A percentile compares a stretch with the other conserved stretches of the same genome.
phyloP scores from a whole-genome alignment of 768 basidiomycete species.

The Amanita brunnescens region DNA sequence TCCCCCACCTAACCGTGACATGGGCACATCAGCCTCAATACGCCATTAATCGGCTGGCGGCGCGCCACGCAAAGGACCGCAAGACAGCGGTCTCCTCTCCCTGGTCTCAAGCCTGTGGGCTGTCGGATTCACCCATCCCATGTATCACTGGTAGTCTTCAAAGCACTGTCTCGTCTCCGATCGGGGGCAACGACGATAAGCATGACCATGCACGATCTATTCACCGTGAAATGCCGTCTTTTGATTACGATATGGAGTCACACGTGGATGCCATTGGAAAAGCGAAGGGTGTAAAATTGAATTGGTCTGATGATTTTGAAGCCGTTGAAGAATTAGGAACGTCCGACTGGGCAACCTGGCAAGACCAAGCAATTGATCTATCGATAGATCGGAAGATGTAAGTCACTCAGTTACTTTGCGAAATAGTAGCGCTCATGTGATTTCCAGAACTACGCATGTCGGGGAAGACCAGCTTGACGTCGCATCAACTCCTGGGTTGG shows the following conservation, averaged over 20 bases:
- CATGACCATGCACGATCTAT: not conserved
- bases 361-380: not conserved
- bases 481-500: conserved; percentile 33
- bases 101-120: not conserved
- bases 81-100: not conserved
- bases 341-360: conserved; percentile 2
- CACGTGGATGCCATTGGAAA: not conserved
- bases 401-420: not conserved
- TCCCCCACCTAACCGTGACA: conserved; percentile 66
- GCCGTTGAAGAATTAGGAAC: not conserved
- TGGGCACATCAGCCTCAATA: conserved; percentile 60
- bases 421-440: not conserved
- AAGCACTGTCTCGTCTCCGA: conserved; percentile 9
- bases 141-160: conserved; percentile 1
- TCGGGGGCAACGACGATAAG: not conserved
- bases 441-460: conserved; percentile 16
- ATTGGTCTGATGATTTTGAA: conserved; percentile 6
- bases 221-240: not conserved
- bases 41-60: not conserved
- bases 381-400: not conserved
- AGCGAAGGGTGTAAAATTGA: not conserved
- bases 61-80: not conserved
- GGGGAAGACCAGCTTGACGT: not conserved
- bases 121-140: not conserved
- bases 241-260: not conserved